Percentiles rank a stretch among this genome's conserved stretches.
Evolutionary conservation across 257 asterid genomes (phyloP).

Genomic region (Primulina tabacum): DNA sequence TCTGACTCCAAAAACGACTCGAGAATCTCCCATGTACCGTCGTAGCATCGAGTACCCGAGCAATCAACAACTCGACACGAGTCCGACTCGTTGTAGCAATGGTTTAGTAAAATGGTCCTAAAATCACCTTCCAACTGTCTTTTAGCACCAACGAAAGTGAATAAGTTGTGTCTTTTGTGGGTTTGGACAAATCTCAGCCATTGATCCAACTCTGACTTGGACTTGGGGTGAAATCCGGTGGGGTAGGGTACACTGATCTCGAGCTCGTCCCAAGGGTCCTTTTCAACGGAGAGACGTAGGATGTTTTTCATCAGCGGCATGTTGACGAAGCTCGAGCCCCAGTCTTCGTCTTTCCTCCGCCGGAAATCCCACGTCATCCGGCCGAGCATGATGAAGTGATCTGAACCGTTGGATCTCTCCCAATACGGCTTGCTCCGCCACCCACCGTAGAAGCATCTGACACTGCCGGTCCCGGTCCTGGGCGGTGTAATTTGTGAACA

Average conservation of each 20-base stretch:
- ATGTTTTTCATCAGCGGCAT: slow-evolving; percentile 47
- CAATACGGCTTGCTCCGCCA: slow-evolving; percentile 40
- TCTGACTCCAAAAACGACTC: slow-evolving; percentile 47
- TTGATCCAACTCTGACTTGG: slow-evolving; percentile 30
- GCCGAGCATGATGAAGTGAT: slow-evolving; percentile 61
- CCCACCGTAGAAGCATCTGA: slow-evolving; percentile 41
- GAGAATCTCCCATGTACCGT: slow-evolving; percentile 46
- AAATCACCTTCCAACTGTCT: slow-evolving; percentile 43
- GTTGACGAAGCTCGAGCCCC: slow-evolving; percentile 61
- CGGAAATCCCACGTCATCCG: slow-evolving; percentile 67
- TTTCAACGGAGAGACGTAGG: slow-evolving; percentile 40
- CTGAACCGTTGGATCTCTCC: slow-evolving; percentile 46
- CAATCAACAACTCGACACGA: slow-evolving; percentile 54
- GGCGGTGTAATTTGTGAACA: slow-evolving; percentile 39
- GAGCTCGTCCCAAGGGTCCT: slow-evolving; percentile 50
- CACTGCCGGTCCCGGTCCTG: slow-evolving; percentile 41
- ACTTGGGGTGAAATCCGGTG: slow-evolving; percentile 59
- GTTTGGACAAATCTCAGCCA: slow-evolving; percentile 39
- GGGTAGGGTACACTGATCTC: slow-evolving; percentile 68
- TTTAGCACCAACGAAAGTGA: slow-evolving; percentile 54
- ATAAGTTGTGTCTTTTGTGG: slow-evolving; percentile 32
- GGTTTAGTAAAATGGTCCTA: slow-evolving; percentile 32
- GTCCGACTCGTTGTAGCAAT: slow-evolving; percentile 41
- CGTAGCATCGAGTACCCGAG: slow-evolving; percentile 45
- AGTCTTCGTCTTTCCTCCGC: slow-evolving; percentile 36